phyloP scores from a whole-genome alignment of 495 filamentous ascomycete species.

The Pyrenula aspistea region DNA sequence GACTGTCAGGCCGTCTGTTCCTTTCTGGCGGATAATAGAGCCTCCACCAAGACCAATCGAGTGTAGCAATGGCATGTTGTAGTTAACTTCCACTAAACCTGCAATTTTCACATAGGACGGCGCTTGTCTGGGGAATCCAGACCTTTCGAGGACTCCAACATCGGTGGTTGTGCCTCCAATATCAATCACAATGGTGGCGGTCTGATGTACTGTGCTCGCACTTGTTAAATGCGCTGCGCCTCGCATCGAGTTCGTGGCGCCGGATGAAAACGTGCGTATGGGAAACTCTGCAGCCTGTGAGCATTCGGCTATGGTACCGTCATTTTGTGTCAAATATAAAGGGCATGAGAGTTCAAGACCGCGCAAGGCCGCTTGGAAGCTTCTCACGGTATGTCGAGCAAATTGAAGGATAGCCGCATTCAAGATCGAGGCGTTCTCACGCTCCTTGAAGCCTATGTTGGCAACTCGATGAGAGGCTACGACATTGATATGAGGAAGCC shows the following conservation, averaged over 20 bases:
- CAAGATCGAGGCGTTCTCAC: constrained; percentile 42
- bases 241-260: constrained; percentile 39
- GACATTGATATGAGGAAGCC: constrained; percentile 19
- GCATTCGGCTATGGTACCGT: constrained; percentile 33
- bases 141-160: constrained; percentile 31
- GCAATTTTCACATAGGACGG: constrained; percentile 7
- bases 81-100: constrained; percentile 29
- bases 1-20: constrained; percentile 22
- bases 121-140: constrained; percentile 32
- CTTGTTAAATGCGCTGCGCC: constrained; percentile 31
- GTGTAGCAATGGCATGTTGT: constrained; percentile 39
- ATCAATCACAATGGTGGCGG: constrained; percentile 33
- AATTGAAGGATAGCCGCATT: constrained; percentile 34
- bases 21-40: constrained; percentile 27
- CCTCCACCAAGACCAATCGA: constrained; percentile 43
- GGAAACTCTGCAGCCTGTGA: constrained; percentile 30
- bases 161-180: constrained; percentile 39
- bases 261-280: constrained; percentile 38
- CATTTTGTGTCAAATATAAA: constrained; percentile 40
- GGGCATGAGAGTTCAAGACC: constrained; percentile 28
- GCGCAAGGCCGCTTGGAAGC: constrained; percentile 28
- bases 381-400: constrained; percentile 28
- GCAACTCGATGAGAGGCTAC: constrained; percentile 27
- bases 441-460: constrained; percentile 32
- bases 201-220: constrained; percentile 14